These are phyloP conservation scores for Penicillium psychrosexuale DNA, from an alignment of 2,329 filamentous ascomycete species.

Conservation along the genomic window DNA sequence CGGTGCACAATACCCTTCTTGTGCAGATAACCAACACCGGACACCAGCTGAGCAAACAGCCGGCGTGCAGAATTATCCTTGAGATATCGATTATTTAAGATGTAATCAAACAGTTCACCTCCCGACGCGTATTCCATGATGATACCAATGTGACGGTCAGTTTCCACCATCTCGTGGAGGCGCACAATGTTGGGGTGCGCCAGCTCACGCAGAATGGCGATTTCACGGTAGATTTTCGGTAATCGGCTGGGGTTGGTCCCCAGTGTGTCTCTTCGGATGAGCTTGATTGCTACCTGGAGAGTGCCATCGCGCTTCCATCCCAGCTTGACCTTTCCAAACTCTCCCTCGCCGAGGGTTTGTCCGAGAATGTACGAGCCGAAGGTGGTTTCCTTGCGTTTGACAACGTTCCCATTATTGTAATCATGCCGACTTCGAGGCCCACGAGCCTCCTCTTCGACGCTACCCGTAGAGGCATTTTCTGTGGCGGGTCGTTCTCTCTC, in stretches of 20 bases:
- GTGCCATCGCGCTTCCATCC: conserved; percentile 96
- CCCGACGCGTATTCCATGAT: conserved; percentile 98
- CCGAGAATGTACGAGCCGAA: conserved; percentile 96
- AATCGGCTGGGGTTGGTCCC: conserved; percentile 84
- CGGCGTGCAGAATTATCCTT: conserved; percentile 89
- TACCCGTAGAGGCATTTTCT: conserved; percentile 24
- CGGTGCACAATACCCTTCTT: conserved; percentile 98
- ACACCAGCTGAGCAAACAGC: conserved; percentile 91
- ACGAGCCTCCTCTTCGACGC: conserved; percentile 43
- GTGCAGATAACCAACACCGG: conserved; percentile 93
- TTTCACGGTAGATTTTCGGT: conserved; percentile 96
- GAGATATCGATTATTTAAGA: conserved; percentile 91
- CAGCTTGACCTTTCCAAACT: conserved; percentile 98
- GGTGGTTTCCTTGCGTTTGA: conserved; percentile 76
- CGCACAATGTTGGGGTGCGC: conserved; percentile 96
- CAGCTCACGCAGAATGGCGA: conserved; percentile 80
- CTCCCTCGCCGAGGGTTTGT: conserved; percentile 93
- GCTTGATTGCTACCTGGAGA: conserved; percentile 94
- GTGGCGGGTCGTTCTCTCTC: conserved; percentile 66
- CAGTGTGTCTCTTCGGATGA: conserved; percentile 88
- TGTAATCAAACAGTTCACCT: conserved; percentile 97
- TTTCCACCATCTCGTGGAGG: conserved; percentile 97
- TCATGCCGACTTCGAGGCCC: conserved; percentile 53
- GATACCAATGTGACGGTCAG: conserved; percentile 94
- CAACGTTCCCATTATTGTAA: conserved; percentile 51